Percentiles rank a stretch among this genome's conserved stretches.
phyloP scores from a whole-genome alignment of 768 basidiomycete genomes.

The Hygrophorus russula region DNA sequence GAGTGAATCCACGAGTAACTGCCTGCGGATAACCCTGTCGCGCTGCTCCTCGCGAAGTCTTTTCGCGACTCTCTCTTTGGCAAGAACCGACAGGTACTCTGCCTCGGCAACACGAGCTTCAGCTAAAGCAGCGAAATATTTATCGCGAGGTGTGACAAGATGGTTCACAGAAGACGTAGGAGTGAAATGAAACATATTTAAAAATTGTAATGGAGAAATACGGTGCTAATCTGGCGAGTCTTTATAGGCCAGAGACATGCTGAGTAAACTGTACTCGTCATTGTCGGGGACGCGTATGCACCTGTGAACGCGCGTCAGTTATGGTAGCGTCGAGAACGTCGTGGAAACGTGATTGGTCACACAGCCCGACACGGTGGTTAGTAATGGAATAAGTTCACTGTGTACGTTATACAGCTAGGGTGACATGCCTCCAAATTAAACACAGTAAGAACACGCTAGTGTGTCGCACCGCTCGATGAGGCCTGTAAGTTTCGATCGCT shows the following conservation, averaged over 20 bases:
- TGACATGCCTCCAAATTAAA: too few species aligned
- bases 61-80: slow-evolving; percentile 14
- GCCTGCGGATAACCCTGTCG: slow-evolving; percentile 16
- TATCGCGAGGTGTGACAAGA: slow-evolving; percentile 17
- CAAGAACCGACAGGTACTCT: slow-evolving; percentile 21
- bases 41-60: slow-evolving; percentile 11
- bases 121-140: slow-evolving; percentile 25
- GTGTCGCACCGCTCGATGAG: too few species aligned
- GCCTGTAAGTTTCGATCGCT: too few species aligned
- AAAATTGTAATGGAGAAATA: background rate
- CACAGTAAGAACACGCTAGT: too few species aligned
- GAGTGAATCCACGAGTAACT: slow-evolving; percentile 6
- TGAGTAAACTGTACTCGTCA: background rate
- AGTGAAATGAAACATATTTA: background rate
- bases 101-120: slow-evolving; percentile 25
- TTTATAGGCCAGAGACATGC: background rate
- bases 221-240: background rate
- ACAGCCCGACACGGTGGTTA: background rate
- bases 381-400: too few species aligned
- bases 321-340: background rate
- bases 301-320: background rate
- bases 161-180: background rate
- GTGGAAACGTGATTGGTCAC: background rate
- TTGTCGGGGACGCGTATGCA: background rate
- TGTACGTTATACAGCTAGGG: too few species aligned